phyloP scores from a whole-genome alignment of 129 eudicot genomes.

The Silybum marianum region DNA sequence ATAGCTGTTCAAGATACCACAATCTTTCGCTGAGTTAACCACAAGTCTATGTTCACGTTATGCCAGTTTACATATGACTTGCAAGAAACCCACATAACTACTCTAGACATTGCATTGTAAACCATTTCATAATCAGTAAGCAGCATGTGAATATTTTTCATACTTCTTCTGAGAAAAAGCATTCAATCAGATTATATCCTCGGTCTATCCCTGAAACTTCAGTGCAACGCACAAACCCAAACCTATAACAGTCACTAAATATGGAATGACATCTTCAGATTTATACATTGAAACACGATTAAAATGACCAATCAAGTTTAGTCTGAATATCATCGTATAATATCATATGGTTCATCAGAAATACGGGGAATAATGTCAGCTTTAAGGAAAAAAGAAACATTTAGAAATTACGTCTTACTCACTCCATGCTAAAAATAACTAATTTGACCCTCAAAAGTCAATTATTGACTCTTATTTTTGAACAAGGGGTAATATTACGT shows the following conservation, averaged over 20 bases:
- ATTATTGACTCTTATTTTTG: constrained; percentile 6
- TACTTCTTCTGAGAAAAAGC: background rate
- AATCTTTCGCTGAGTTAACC: background rate
- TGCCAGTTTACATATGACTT: background rate
- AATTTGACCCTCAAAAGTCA: constrained; percentile 22
- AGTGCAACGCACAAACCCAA: constrained; percentile 2
- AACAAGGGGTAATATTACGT: background rate
- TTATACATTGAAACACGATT: background rate
- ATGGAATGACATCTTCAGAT: background rate
- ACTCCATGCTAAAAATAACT: constrained; percentile 8
- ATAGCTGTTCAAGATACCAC: background rate
- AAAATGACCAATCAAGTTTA: background rate
- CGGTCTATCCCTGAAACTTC: background rate
- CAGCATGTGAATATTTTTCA: background rate
- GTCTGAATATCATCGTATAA: background rate
- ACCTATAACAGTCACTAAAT: background rate
- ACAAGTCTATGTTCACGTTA: background rate
- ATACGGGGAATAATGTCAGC: background rate
- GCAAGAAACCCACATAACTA: background rate
- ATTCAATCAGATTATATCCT: background rate
- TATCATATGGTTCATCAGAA: background rate
- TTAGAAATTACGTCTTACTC: background rate
- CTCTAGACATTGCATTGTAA: background rate
- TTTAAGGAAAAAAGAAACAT: background rate
- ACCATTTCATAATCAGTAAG: background rate